Conservation (phyloP, 306 rosid species). For the Psophocarpus tetragonolobus region DNA sequence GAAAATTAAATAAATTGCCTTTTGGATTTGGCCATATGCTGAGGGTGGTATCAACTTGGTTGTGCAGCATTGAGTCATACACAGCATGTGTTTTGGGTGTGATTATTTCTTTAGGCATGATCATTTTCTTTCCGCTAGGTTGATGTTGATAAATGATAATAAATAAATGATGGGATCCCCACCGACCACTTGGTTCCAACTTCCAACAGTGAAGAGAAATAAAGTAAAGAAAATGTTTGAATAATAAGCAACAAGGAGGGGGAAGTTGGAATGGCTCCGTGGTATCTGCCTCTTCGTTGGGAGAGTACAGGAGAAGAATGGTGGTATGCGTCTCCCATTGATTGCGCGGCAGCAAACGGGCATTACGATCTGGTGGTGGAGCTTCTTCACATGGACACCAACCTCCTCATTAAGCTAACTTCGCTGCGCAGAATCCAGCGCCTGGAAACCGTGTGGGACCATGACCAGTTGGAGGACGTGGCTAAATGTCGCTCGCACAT, state of each 20-base stretch:
- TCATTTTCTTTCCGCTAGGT: too few relatives aligned
- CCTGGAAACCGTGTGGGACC: slow-evolving; percentile 93
- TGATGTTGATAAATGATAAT: too few relatives aligned
- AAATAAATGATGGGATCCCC: too few relatives aligned
- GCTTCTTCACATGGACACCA: slow-evolving; percentile 86
- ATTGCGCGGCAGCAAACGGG: slow-evolving; percentile 92
- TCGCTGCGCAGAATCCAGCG: slow-evolving; percentile 91
- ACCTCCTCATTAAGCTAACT: slow-evolving; percentile 84
- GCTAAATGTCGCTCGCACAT: slow-evolving; percentile 73
- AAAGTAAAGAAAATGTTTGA: too few relatives aligned
- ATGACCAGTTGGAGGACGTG: slow-evolving; percentile 62
- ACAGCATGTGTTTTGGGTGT: too few relatives aligned
- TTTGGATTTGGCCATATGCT: not conserved
- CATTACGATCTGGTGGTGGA: slow-evolving; percentile 76
- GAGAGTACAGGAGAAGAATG: slow-evolving; percentile 91
- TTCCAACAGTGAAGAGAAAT: too few relatives aligned
- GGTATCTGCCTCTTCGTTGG: slow-evolving; percentile 84
- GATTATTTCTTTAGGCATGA: too few relatives aligned
- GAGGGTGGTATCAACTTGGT: slow-evolving; percentile 44
- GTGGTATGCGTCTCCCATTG: slow-evolving; percentile 97
- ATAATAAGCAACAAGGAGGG: too few relatives aligned
- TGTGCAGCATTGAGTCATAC: slow-evolving; percentile 36
- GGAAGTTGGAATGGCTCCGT: slow-evolving; percentile 46
- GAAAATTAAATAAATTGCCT: not conserved
- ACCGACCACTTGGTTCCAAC: too few relatives aligned